phyloP scores from a whole-genome alignment of 2,329 filamentous ascomycete species.

The Lachnellula willkommii region DNA sequence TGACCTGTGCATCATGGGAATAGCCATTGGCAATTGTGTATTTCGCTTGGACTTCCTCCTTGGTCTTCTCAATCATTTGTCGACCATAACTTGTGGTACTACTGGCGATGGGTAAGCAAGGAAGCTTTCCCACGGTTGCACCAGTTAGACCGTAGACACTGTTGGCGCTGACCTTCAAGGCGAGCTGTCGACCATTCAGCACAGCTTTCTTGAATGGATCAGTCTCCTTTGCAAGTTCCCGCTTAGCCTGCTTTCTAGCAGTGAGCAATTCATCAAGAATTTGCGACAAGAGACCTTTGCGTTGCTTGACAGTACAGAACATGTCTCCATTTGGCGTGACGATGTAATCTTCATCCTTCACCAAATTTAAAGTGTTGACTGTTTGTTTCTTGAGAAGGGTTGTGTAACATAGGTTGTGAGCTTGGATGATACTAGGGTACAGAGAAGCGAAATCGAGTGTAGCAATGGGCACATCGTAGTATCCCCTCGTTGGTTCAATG shows the following conservation, averaged over 20 bases:
- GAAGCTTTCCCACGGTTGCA: constrained; percentile 91
- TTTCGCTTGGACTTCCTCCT: constrained; percentile 83
- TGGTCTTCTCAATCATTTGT: constrained; percentile 98
- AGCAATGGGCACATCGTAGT: constrained; percentile 91
- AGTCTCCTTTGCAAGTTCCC: constrained; percentile 79
- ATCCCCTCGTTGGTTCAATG: constrained; percentile 89
- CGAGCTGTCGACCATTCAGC: constrained; percentile 91
- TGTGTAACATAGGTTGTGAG: constrained; percentile 97
- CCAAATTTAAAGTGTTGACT: constrained; percentile 69
- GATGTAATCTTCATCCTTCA: constrained; percentile 92
- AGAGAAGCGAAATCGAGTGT: constrained; percentile 98
- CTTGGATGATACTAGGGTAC: constrained; percentile 98
- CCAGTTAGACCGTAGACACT: constrained; percentile 96
- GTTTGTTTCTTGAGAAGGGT: constrained; percentile 76
- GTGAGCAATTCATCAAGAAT: constrained; percentile 89
- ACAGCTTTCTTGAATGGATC: constrained; percentile 98
- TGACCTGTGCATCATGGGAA: constrained; percentile 88
- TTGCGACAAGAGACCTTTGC: constrained; percentile 87
- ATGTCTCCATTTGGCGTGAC: constrained; percentile 90
- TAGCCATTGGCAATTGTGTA: constrained; percentile 96
- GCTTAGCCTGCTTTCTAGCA: constrained; percentile 94
- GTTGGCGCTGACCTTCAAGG: constrained; percentile 94
- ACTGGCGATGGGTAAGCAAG: constrained; percentile 90
- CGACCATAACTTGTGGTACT: constrained; percentile 96
- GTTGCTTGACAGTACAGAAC: constrained; percentile 81